Evolutionary conservation across 768 basidiomycete species (phyloP).

Genomic region (Flagelloscypha sp.): DNA sequence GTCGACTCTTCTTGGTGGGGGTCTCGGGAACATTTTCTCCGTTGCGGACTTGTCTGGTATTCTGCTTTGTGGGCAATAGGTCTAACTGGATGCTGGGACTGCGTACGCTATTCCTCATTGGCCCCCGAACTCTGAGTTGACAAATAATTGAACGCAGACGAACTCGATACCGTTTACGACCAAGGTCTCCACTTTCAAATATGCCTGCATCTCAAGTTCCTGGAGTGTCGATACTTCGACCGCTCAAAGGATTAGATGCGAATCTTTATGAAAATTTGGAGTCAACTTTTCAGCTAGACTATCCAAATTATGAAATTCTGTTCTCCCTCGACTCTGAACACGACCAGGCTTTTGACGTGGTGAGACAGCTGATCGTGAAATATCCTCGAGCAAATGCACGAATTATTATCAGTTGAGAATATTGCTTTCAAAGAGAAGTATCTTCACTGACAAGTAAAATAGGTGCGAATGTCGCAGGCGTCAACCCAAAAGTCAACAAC

Average conservation of each 20-base stretch:
- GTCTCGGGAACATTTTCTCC: constrained; percentile 25
- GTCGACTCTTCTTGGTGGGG: too few relatives aligned
- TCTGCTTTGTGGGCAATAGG: constrained; percentile 53
- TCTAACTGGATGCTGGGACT: constrained; percentile 54
- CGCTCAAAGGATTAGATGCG: constrained; percentile 89
- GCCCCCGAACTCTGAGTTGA: constrained; percentile 1
- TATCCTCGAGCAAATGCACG: constrained; percentile 70
- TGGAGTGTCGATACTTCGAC: constrained; percentile 90
- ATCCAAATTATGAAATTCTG: constrained; percentile 85
- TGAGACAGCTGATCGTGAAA: constrained; percentile 64
- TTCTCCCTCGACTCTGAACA: constrained; percentile 83
- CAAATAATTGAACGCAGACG: constrained; percentile 38
- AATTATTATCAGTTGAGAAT: constrained; percentile 68
- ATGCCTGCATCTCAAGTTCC: constrained; percentile 45
- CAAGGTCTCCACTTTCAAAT: constrained; percentile 52
- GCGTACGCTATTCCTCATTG: constrained; percentile 44
- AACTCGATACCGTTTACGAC: constrained; percentile 62
- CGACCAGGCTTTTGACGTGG: constrained; percentile 85
- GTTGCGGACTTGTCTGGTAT: constrained; percentile 53
- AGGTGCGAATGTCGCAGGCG: constrained; percentile 82
- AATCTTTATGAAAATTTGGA: constrained; percentile 96
- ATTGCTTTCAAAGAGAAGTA: background rate
- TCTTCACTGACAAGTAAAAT: constrained; percentile 4
- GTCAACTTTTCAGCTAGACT: constrained; percentile 86
- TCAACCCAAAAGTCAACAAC: constrained; percentile 98